Percentiles rank a stretch among this genome's conserved stretches.
Conservation (phyloP, 768 basidiomycete genomes). For the Cubamyces lactineus region DNA sequence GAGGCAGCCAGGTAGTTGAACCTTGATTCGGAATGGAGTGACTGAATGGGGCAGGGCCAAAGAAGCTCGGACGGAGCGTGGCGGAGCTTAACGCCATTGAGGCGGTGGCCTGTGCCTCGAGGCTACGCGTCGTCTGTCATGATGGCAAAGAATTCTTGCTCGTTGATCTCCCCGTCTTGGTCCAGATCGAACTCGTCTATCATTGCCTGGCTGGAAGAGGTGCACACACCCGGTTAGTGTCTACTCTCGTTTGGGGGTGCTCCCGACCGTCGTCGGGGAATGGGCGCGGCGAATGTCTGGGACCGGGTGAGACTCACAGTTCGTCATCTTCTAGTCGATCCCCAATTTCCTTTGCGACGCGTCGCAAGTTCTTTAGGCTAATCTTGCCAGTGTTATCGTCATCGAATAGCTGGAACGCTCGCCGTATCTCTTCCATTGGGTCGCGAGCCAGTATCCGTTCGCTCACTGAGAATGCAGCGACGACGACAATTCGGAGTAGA, state of each 20-base stretch:
- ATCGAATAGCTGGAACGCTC: slow-evolving; percentile 96
- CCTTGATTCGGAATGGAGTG: slow-evolving; percentile 5
- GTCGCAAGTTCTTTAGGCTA: slow-evolving; percentile 82
- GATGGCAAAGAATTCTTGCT: slow-evolving; percentile 95
- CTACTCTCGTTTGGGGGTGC: slow-evolving; percentile 2
- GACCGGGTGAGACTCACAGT: slow-evolving; percentile 61
- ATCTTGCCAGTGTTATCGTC: slow-evolving; percentile 97
- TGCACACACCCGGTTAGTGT: background rate
- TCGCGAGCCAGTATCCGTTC: slow-evolving; percentile 92
- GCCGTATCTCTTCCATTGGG: slow-evolving; percentile 93
- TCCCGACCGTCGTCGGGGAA: background rate
- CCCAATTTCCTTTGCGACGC: slow-evolving; percentile 96
- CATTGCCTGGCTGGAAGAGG: slow-evolving; percentile 88
- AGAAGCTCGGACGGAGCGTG: slow-evolving; percentile 15
- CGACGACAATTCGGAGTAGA: background rate
- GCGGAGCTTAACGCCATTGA: slow-evolving; percentile 12
- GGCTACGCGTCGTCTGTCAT: slow-evolving; percentile 88
- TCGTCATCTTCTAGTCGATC: slow-evolving; percentile 96
- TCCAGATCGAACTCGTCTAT: slow-evolving; percentile 99
- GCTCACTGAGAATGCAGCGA: slow-evolving; percentile 66
- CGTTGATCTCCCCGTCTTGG: slow-evolving; percentile 96
- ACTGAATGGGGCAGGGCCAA: slow-evolving; percentile 10
- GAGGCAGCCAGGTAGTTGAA: background rate
- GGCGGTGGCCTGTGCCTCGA: slow-evolving; percentile 5
- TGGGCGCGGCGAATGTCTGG: slow-evolving; percentile 14